Percentiles rank a stretch among this genome's conserved stretches.
Evolutionary conservation across 2,329 filamentous ascomycete genomes (phyloP).

Genomic region (Ophiocordyceps camponoti-rufipedis): DNA sequence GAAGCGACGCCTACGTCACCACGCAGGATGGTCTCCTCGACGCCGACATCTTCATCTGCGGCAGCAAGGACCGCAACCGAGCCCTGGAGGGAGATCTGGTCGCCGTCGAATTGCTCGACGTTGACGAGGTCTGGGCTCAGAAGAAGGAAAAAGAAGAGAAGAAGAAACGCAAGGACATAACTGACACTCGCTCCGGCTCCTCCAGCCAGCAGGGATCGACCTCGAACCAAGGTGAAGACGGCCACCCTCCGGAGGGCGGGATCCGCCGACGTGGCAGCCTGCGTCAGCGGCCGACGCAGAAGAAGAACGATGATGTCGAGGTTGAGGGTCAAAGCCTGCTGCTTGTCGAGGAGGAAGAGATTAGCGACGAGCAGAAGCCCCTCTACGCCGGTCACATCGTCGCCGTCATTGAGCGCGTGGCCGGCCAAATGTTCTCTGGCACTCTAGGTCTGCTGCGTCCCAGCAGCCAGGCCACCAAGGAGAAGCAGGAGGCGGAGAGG

Average conservation of each 20-base stretch:
- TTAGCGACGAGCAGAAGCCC: constrained; percentile 95
- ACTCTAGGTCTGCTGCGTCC: constrained; percentile 86
- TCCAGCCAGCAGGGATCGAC: constrained; percentile 54
- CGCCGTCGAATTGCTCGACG: constrained; percentile 86
- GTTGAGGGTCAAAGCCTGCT: constrained; percentile 95
- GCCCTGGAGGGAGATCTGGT: constrained; percentile 92
- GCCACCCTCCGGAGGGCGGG: constrained; percentile 55
- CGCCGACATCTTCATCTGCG: constrained; percentile 98
- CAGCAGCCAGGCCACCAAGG: constrained; percentile 95
- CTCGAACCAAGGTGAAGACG: constrained; percentile 41
- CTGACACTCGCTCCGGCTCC: constrained; percentile 66
- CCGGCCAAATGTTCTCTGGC: constrained; percentile 97
- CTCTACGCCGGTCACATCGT: constrained; percentile 95
- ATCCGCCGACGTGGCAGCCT: constrained; percentile 87
- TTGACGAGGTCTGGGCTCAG: constrained; percentile 96
- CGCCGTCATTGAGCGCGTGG: constrained; percentile 89
- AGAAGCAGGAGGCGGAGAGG: constrained; percentile 96
- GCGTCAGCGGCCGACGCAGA: constrained; percentile 90
- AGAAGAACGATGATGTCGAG: constrained; percentile 99
- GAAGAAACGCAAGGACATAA: constrained; percentile 99
- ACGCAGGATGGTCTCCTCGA: constrained; percentile 75
- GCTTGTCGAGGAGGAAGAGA: constrained; percentile 94
- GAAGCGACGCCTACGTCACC: constrained; percentile 93
- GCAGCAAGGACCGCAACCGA: constrained; percentile 95
- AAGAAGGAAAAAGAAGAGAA: constrained; percentile 99